Percentiles rank a stretch among this genome's conserved stretches.
phyloP scores from a whole-genome alignment of 306 rosid genomes.

The Cyamopsis tetragonoloba region DNA sequence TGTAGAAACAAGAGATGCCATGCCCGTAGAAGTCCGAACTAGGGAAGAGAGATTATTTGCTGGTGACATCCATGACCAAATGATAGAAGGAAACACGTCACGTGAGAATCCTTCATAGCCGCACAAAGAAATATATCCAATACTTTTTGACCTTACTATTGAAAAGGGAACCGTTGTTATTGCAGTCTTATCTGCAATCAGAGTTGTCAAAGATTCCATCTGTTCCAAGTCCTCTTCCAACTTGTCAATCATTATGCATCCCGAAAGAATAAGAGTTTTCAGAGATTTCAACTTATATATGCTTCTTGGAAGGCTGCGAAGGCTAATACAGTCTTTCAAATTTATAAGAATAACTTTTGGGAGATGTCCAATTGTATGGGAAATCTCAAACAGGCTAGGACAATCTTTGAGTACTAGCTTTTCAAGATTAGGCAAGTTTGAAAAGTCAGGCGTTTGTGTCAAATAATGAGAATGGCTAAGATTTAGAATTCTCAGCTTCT shows the following conservation, averaged over 20 bases:
- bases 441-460: constrained; percentile 17
- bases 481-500: constrained; percentile 23
- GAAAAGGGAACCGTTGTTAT: constrained; percentile 19
- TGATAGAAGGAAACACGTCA: background rate
- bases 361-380: constrained; percentile 11
- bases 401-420: constrained; percentile 20
- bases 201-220: constrained; percentile 9
- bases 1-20: background rate
- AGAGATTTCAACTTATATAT: constrained; percentile 14
- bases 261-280: constrained; percentile 14
- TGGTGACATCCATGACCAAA: constrained; percentile 24
- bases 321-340: constrained; percentile 14
- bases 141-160: background rate
- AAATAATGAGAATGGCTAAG: constrained; percentile 22
- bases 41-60: background rate
- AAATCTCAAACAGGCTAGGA: background rate
- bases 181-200: constrained; percentile 23
- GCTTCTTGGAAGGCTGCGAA: constrained; percentile 13
- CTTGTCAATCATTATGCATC: constrained; percentile 11
- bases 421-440: constrained; percentile 22
- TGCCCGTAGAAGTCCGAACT: background rate
- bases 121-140: constrained; percentile 19
- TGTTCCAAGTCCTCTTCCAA: constrained; percentile 12
- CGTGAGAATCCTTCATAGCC: constrained; percentile 21
- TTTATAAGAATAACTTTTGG: background rate